phyloP scores from a whole-genome alignment of 305 asterid genomes.

The Solanum aculeatissimum region DNA sequence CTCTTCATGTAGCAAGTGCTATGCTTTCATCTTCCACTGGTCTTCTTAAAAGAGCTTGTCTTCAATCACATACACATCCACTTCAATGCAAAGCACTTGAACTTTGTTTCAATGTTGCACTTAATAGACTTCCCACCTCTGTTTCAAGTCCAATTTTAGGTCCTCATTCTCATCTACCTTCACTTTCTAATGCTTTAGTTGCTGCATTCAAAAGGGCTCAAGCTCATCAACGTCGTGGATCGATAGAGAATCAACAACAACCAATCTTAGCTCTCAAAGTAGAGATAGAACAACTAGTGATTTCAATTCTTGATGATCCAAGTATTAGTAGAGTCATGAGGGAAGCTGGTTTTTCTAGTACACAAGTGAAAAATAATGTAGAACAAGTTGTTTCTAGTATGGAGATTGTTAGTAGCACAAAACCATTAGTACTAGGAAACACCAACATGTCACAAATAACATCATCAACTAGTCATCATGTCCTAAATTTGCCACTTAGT shows the following conservation, averaged over 20 bases:
- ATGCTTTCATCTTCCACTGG: conserved; percentile 59
- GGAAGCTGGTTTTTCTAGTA: conserved; percentile 89
- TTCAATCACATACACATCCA: conserved; percentile 79
- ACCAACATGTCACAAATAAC: conserved; percentile 8
- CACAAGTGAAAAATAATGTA: conserved; percentile 70
- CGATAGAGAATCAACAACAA: conserved; percentile 67
- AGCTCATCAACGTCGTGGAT: conserved; percentile 92
- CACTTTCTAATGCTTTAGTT: conserved; percentile 82
- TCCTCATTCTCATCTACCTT: conserved; percentile 53
- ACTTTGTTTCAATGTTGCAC: conserved; percentile 91
- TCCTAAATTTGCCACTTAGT: conserved; percentile 10
- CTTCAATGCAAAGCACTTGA: conserved; percentile 91
- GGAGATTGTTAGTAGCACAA: conserved; percentile 15
- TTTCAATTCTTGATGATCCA: conserved; percentile 87
- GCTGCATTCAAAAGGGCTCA: conserved; percentile 96
- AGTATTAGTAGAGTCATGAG: conserved; percentile 96
- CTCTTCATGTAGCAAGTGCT: conserved; percentile 86
- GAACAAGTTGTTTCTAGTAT: conserved; percentile 38
- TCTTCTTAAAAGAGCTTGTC: conserved; percentile 66
- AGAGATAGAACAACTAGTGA: conserved; percentile 64
- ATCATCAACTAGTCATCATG: conserved; percentile 6
- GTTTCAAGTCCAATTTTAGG: conserved; percentile 49
- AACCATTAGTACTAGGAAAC: conserved; percentile 25
- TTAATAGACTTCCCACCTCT: conserved; percentile 80
- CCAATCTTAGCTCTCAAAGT: conserved; percentile 69